Evolutionary conservation across 2,329 filamentous ascomycete genomes (phyloP), one percentile per base, ranked within the genome.

Genomic region (Fusarium praegraminearum): DNA sequence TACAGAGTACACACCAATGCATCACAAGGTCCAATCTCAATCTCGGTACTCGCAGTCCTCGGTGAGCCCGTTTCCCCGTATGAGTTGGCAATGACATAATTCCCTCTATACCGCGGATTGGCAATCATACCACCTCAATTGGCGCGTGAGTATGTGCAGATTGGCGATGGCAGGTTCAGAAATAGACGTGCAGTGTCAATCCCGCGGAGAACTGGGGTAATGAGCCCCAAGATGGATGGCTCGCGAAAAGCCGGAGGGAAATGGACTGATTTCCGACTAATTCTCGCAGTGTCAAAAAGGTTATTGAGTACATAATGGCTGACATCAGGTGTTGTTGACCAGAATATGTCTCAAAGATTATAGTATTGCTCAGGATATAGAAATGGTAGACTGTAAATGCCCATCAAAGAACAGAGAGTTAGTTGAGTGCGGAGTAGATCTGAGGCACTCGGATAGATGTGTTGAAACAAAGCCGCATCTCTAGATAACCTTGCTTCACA

Each of bases 71-170:
- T 45, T 15, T 46, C 30, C 20, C 30, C 36, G 28, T 22, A n/a
- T 40, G 49, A n/a, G 36, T 52, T 41, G 20, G n/a, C 43, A n/a
- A 36, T 38, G 20, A 12, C 24, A 35, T 38, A 52, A 41, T 28
- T 8, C 12, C 28, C 9, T 16, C 15, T n/a, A 12, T 30, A 11
- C 36, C 13, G 11, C 13, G 26, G 36, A 60, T 68, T 56, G 40
- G 65, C 36, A 68, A 65, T 68, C 59, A 43, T 68, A 44, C 65
- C 53, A 68, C 65, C 32, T 69, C 30, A 40, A 68, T 65, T 68
- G 53, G 65, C 32, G 32, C 26, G 53, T 38, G 49, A 52, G 36
- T 15, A 22, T 22, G 22, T 18, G 4, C 10, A 50, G 33, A 57
- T 40, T 32, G 11, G 44, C 53, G 44, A 57, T 38, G n/a, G 15